Conservation (phyloP, 306 rosid species). For the Cucumis hystrix region DNA sequence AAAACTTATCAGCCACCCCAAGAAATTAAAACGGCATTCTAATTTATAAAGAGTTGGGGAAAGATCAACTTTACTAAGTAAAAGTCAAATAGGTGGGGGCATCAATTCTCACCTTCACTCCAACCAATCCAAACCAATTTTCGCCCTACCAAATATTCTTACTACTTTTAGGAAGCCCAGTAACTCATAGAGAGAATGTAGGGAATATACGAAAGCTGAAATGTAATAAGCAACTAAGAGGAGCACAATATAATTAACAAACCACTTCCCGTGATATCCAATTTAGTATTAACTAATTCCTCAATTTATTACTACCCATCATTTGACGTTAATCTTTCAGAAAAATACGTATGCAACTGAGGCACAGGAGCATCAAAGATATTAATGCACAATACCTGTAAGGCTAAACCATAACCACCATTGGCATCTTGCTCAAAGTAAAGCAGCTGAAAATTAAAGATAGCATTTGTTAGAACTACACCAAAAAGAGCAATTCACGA, state of each 20-base stretch:
- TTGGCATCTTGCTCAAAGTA: conserved; percentile 87
- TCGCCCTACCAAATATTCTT: neutral
- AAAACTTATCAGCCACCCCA: neutral
- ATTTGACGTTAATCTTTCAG: neutral
- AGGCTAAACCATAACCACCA: conserved; percentile 80
- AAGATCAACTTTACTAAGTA: neutral
- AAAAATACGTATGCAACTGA: neutral
- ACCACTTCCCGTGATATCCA: neutral
- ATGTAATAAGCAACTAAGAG: neutral
- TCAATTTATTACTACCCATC: neutral
- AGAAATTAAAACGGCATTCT: neutral
- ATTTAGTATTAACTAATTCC: neutral
- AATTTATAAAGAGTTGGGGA: neutral
- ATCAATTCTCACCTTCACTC: neutral
- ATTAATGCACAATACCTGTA: conserved; percentile 55
- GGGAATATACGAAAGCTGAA: neutral
- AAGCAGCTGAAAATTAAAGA: conserved; percentile 59
- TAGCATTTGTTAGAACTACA: neutral
- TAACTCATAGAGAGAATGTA: neutral
- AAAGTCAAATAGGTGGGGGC: neutral
- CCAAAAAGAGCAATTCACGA: neutral
- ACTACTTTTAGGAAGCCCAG: neutral
- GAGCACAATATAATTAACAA: neutral
- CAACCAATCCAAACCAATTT: neutral
- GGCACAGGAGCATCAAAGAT: conserved; percentile 2